These are phyloP conservation scores for Botryotinia convoluta DNA, from an alignment of 2,329 filamentous ascomycete species.

Conservation along the genomic window DNA sequence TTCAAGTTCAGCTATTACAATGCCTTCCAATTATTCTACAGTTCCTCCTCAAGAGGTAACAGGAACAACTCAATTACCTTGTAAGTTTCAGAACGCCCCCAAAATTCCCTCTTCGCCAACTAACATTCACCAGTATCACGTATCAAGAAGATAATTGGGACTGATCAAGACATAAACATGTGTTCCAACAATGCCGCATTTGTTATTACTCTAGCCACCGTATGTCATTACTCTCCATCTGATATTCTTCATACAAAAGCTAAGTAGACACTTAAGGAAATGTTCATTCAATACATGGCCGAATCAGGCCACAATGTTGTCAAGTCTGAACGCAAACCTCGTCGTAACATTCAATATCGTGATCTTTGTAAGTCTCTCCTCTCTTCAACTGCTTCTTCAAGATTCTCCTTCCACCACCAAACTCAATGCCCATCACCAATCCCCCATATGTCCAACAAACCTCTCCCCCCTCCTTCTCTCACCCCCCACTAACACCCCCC, in stretches of 20 bases:
- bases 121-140: conserved; percentile 65
- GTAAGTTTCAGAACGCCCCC: conserved; percentile 52
- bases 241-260: conserved; percentile 6
- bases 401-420: background rate
- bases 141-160: conserved; percentile 91
- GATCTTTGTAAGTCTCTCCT: conserved; percentile 67
- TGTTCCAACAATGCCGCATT: conserved; percentile 95
- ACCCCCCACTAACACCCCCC: conserved; percentile 10
- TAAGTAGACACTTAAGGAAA: conserved; percentile 57
- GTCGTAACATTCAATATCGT: conserved; percentile 92
- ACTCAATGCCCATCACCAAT: conserved; percentile 14
- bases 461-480: background rate
- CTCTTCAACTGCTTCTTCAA: conserved; percentile 15
- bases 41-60: conserved; percentile 82
- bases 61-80: conserved; percentile 78
- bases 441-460: background rate
- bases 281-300: conserved; percentile 92
- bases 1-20: conserved; percentile 41
- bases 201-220: conserved; percentile 86
- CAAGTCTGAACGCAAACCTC: conserved; percentile 86
- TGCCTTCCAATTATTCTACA: conserved; percentile 88
- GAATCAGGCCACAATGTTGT: conserved; percentile 83
- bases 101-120: background rate
- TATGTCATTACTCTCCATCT: conserved; percentile 41
- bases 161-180: conserved; percentile 79